Percentiles rank a stretch among this genome's conserved stretches.
These are phyloP conservation scores for Coffea canephora DNA, from an alignment of 257 asterid species.

Conservation along the genomic window DNA sequence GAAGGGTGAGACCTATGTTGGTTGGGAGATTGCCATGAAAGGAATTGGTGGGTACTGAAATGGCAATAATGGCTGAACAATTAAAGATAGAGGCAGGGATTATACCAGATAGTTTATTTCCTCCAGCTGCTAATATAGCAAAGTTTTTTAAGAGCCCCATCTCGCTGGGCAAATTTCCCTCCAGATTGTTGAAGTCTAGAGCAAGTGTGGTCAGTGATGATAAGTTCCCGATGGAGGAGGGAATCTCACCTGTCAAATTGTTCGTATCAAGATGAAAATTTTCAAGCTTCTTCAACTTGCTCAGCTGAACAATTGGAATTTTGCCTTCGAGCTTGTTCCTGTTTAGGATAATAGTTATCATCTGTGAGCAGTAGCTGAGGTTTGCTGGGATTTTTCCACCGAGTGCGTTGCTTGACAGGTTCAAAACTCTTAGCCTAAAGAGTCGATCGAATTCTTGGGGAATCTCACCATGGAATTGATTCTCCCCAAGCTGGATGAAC, in stretches of 20 bases:
- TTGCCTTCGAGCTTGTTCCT: background rate
- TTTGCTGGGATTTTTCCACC: background rate
- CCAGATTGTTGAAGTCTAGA: slow-evolving; percentile 3
- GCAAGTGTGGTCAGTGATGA: background rate
- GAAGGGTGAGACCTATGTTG: slow-evolving; percentile 8
- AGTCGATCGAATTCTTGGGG: slow-evolving; percentile 32
- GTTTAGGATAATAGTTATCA: background rate
- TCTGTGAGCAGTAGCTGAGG: background rate
- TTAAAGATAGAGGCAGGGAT: background rate
- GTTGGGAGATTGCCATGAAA: slow-evolving; percentile 12
- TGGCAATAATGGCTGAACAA: background rate
- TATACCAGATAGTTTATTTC: background rate
- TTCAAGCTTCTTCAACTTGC: background rate
- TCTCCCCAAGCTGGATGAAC: slow-evolving; percentile 17
- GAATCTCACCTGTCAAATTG: background rate
- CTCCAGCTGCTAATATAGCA: background rate
- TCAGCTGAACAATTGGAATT: background rate
- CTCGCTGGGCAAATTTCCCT: slow-evolving; percentile 20
- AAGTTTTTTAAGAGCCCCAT: background rate
- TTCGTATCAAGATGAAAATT: too few species aligned
- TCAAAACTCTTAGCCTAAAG: slow-evolving; percentile 7
- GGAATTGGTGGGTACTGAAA: background rate
- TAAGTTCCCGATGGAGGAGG: background rate
- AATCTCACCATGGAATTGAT: slow-evolving; percentile 25
- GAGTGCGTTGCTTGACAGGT: background rate